Evolutionary conservation across 352 stramenopile genomes (phyloP).

Genomic region (Phytophthora hibernalis): DNA sequence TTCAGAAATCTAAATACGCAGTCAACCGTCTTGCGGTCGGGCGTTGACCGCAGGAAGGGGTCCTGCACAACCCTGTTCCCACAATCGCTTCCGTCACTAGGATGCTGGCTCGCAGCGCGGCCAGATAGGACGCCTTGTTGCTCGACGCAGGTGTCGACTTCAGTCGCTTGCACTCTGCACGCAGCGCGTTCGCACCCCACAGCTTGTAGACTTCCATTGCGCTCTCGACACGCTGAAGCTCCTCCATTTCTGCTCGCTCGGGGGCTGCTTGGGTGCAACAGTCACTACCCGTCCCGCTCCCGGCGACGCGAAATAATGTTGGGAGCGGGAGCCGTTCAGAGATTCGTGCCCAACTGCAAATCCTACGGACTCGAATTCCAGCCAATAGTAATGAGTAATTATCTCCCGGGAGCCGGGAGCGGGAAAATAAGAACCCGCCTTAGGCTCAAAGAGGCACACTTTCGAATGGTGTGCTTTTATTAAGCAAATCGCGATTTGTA

Average conservation of each 20-base stretch:
- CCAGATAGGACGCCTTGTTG: neutral
- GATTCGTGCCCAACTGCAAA: no score
- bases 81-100: neutral
- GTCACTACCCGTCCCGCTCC: neutral
- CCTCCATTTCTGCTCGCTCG: neutral
- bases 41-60: neutral
- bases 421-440: no score
- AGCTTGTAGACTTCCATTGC: neutral
- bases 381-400: no score
- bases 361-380: no score
- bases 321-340: neutral
- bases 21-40: no score
- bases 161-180: no score
- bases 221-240: neutral
- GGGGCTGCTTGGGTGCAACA: neutral
- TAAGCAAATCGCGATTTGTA: no score
- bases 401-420: no score
- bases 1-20: neutral
- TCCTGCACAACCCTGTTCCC: neutral
- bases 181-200: neutral
- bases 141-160: neutral
- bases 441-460: no score
- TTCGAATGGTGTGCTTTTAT: no score
- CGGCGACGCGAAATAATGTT: constrained; percentile 1
- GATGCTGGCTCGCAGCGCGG: neutral